phyloP scores from a whole-genome alignment of 768 basidiomycete species.

The Porpolomopsis calyptriformis region DNA sequence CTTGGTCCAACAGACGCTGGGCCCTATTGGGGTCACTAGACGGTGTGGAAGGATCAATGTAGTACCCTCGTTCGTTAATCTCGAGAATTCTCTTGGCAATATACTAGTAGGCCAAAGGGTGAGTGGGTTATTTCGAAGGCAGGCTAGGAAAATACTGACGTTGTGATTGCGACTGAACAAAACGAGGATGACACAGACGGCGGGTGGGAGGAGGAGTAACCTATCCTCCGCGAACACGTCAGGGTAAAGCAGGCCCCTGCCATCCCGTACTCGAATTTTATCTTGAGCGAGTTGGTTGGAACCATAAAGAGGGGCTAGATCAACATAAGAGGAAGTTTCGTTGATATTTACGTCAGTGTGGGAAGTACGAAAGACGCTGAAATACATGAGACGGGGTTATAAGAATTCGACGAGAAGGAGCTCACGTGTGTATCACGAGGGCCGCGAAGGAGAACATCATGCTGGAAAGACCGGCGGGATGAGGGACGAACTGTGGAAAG shows the following conservation, averaged over 20 bases:
- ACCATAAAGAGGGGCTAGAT: slow-evolving; percentile 77
- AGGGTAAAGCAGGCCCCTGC: slow-evolving; percentile 54
- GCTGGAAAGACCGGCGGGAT: slow-evolving; percentile 70
- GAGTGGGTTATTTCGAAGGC: background rate
- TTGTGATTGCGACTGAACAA: slow-evolving; percentile 88
- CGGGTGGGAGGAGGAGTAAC: slow-evolving; percentile 69
- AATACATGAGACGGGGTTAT: background rate
- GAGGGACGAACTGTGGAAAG: slow-evolving; percentile 48
- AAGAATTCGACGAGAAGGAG: background rate
- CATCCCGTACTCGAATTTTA: slow-evolving; percentile 45
- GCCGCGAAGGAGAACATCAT: slow-evolving; percentile 78
- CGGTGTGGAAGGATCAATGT: slow-evolving; percentile 41
- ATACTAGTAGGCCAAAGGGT: slow-evolving; percentile 35
- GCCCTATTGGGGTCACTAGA: slow-evolving; percentile 24
- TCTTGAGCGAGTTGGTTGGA: slow-evolving; percentile 52
- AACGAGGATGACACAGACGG: slow-evolving; percentile 63
- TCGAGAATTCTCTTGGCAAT: slow-evolving; percentile 68
- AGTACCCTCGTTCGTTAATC: slow-evolving; percentile 69
- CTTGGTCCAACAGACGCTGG: slow-evolving; percentile 37
- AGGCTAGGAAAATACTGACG: slow-evolving; percentile 30
- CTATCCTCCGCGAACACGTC: slow-evolving; percentile 76
- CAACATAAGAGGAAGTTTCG: slow-evolving; percentile 80
- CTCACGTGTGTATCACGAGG: slow-evolving; percentile 67
- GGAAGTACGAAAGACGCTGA: slow-evolving; percentile 74
- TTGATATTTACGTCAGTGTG: slow-evolving; percentile 60